Evolutionary conservation across 73 alveolate genomes (phyloP), one percentile per base, ranked within the genome.

Genomic region (Blepharisma stoltei): DNA sequence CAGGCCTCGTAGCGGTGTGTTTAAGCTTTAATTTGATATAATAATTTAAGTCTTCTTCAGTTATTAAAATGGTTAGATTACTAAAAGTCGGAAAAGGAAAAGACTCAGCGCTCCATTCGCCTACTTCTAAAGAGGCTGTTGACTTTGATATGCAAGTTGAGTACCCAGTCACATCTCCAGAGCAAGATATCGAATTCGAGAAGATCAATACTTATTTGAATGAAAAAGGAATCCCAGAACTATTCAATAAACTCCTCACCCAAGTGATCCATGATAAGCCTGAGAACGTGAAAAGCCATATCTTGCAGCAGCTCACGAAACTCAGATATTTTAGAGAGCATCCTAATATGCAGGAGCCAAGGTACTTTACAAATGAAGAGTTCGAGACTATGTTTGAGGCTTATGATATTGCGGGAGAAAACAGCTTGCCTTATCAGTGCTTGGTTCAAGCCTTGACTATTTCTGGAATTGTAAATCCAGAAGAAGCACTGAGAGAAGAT

Each of bases 361-460:
- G 46, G 14, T 60, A 60, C 23, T 60, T 60, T 14, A 60, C 73
- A 25, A 14, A n/a, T 60, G 73, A 25, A 9, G 73, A 60, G 18
- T 60, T 60, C 5, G 73, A 60, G 23, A 14, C 45, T 60, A 60
- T 60, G 73, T 60, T 60, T 60, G 73, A 60, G 18, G 37, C 73
- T 1, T 60, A 60, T 60, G 73, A 60, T 60, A 60, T 60, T 60
- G 73, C 45, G 0, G 73, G 73, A 60, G 73, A 60, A 60, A 38
- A 38, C 4, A 14, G 18, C 23, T 14, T 60, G 2, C 46, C 14
- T 60, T 60, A 60, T 60, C 18, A 14, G 14, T 20, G 49, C 18
- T 25, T 60, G 37, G 3, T 60, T 20, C 73, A 60, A 1, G 73
- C 73, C 2, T 9, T 60, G 2, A 14, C 11, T 8, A 38, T 60